These are phyloP conservation scores for Aurinia saxatilis DNA, from an alignment of 345 rosid species.

Conservation along the genomic window DNA sequence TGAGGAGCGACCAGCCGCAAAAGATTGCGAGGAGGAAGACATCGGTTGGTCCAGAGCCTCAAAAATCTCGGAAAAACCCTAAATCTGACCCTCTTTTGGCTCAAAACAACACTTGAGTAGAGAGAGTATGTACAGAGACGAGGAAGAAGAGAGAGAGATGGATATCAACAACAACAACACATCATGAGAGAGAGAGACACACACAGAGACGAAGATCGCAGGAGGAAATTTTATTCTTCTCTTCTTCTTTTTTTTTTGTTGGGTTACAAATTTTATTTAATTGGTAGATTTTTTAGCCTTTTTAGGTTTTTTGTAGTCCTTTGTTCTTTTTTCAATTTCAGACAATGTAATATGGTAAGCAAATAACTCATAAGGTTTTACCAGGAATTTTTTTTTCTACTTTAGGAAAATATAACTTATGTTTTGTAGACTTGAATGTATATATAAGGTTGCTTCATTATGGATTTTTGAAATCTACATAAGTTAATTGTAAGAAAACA, in stretches of 20 bases:
- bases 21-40: slow-evolving; percentile 62
- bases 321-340: slow-evolving; percentile 2
- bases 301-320: neutral
- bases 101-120: slow-evolving; percentile 12
- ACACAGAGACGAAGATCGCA: slow-evolving; percentile 29
- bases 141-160: slow-evolving; percentile 15
- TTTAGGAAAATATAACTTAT: too few species aligned
- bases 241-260: neutral
- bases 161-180: too few species aligned
- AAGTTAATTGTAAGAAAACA: too few species aligned
- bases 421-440: too few species aligned
- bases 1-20: slow-evolving; percentile 33
- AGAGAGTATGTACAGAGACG: slow-evolving; percentile 27
- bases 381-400: neutral
- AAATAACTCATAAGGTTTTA: neutral
- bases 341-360: neutral
- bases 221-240: neutral
- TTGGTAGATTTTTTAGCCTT: neutral
- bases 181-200: too few species aligned
- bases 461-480: too few species aligned
- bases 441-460: too few species aligned
- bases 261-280: neutral
- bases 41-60: slow-evolving; percentile 18
- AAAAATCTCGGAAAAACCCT: slow-evolving; percentile 26
- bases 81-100: slow-evolving; percentile 12